Percentiles rank a stretch among this genome's conserved stretches.
Evolutionary conservation across 2,329 filamentous ascomycete species (phyloP).

Genomic region (Teratosphaeria gauchensis): DNA sequence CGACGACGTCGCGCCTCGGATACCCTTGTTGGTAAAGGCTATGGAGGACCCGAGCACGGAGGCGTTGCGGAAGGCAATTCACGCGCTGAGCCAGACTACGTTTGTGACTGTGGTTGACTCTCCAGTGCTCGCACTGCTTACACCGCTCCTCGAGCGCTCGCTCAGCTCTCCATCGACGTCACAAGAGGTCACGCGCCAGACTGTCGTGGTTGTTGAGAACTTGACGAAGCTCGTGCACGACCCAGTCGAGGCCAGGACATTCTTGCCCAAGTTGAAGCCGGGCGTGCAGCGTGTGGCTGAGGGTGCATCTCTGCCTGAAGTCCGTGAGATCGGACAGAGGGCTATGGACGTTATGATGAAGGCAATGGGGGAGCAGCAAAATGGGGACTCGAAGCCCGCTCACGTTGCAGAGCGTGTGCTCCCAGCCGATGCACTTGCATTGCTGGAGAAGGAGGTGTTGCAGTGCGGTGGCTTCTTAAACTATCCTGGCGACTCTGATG

Average conservation of each 20-base stretch:
- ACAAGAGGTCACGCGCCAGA: constrained; percentile 91
- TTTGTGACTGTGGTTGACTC: constrained; percentile 95
- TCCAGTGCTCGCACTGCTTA: constrained; percentile 86
- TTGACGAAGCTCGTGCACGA: constrained; percentile 96
- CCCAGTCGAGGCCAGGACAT: constrained; percentile 86
- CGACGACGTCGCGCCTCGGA: constrained; percentile 87
- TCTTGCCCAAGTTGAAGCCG: constrained; percentile 87
- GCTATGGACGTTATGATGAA: constrained; percentile 82
- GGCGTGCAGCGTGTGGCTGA: constrained; percentile 85
- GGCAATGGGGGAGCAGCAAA: constrained; percentile 64
- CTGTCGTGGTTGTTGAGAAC: constrained; percentile 94
- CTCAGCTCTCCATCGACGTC: constrained; percentile 83
- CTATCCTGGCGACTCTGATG: constrained; percentile 49
- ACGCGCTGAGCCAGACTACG: constrained; percentile 93
- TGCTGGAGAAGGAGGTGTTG: constrained; percentile 69
- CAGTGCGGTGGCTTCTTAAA: constrained; percentile 53
- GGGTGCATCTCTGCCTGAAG: constrained; percentile 85
- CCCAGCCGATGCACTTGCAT: constrained; percentile 61
- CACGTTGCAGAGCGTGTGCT: constrained; percentile 55
- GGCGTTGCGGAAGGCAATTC: constrained; percentile 88
- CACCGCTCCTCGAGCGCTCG: constrained; percentile 85
- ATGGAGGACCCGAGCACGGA: constrained; percentile 90
- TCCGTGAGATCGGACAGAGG: constrained; percentile 77
- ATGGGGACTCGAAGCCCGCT: constrained; percentile 39
- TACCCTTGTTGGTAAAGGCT: constrained; percentile 83